Evolutionary conservation across 768 basidiomycete species (phyloP), one percentile per base, ranked within the genome.

Genomic region (Trametes cingulata): DNA sequence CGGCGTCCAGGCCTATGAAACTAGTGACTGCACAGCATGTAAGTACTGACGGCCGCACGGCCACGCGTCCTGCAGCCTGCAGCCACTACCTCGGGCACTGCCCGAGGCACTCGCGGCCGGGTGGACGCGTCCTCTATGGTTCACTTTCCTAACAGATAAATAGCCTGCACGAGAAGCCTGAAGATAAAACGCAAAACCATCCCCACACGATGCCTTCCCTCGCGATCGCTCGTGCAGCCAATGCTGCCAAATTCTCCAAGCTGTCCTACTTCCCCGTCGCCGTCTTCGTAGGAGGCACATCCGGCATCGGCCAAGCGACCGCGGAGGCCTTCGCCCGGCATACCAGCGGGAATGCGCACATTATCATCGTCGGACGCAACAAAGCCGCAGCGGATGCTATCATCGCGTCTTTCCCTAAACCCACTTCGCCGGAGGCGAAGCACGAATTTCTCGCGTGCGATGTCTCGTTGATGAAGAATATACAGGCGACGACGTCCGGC

Each of bases 391-490:
- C 81, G 2, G 75, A 82, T 27, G 55, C 66, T n/a, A 78, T 82
- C 61, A 71, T 85, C 52, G 73, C 77, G 50, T 56, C 60, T 41
- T 63, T 83, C 43, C 79, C 80, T 35, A 71, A 71, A 58, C 70
- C 73, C 17, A 50, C 53, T 14, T 10, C 46, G 60, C 22, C 56
- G 59, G 24, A 63, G 41, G 33, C 65, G 41, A 24, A 57, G 67
- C 66, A 78, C 69, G 79, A 82, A 59, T 84, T 83, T 65, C 73
- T 84, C 22, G 68, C 77, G 58, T 82, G 82, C 72, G 83, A 84
- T 46, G 77, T 74, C 10, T 73, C 77, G 17, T 67, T 79, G 27
- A 82, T 85, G 77, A 74, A 75, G 68, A 82, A 82, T 61, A 77
- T 83, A 1, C 72, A 76, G 29, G 58, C 63, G 13, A 67, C 72